Evolutionary conservation across 768 basidiomycete genomes (phyloP).

Genomic region (Russula lepida): DNA sequence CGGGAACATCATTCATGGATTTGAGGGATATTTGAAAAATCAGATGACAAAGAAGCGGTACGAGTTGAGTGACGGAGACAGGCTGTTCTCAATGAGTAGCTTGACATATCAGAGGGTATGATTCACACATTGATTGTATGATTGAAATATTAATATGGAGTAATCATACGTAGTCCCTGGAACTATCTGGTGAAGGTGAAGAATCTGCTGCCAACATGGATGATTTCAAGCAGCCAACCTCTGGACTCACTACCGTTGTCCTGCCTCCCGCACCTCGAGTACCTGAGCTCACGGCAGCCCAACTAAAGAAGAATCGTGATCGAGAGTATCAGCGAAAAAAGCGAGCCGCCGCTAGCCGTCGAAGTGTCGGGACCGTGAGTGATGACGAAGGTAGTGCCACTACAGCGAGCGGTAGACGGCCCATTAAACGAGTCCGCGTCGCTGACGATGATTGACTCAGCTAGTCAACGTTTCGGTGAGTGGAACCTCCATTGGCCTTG

Average conservation of each 20-base stretch:
- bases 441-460: conserved; percentile 39
- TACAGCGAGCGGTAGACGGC: conserved; percentile 38
- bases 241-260: conserved; percentile 68
- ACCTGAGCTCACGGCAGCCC: conserved; percentile 61
- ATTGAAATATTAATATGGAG: conserved; percentile 1
- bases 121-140: not conserved
- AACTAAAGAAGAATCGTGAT: conserved; percentile 72
- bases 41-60: conserved; percentile 62
- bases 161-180: conserved; percentile 52
- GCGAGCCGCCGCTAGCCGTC: conserved; percentile 50
- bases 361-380: conserved; percentile 59
- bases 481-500: not conserved
- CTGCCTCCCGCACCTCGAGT: conserved; percentile 63
- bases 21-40: conserved; percentile 80
- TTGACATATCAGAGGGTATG: conserved; percentile 63
- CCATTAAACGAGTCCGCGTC: conserved; percentile 60
- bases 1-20: conserved; percentile 83
- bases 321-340: conserved; percentile 76
- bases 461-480: not conserved
- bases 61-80: conserved; percentile 69
- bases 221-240: conserved; percentile 60
- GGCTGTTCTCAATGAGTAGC: conserved; percentile 79
- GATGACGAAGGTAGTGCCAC: conserved; percentile 58
- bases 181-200: conserved; percentile 63
- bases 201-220: conserved; percentile 54